phyloP scores from a whole-genome alignment of 179 eudicot species.

The Heliamphora ciliata region DNA sequence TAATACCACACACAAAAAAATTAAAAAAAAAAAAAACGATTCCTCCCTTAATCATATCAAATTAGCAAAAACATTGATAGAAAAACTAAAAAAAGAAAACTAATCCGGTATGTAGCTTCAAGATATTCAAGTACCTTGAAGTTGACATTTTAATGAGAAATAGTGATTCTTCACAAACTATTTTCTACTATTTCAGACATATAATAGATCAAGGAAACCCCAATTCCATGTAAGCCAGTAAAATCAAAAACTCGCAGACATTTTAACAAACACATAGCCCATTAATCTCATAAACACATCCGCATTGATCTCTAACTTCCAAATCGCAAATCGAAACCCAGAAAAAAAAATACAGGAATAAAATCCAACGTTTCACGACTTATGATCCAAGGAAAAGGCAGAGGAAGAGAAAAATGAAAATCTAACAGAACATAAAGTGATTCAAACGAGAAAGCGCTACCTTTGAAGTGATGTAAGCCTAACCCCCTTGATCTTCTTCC shows the following conservation, averaged over 20 bases:
- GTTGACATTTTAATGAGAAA: not conserved
- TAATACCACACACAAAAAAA: no score
- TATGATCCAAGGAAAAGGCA: constrained; percentile 26
- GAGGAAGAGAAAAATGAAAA: not conserved
- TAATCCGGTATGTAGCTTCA: not conserved
- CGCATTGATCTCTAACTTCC: constrained; percentile 8
- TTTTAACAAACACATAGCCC: constrained; percentile 6
- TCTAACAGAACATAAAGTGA: not conserved
- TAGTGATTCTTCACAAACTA: constrained; percentile 2
- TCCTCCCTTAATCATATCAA: not conserved
- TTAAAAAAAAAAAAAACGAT: not conserved
- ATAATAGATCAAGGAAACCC: not conserved
- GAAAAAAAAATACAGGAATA: constrained; percentile 3
- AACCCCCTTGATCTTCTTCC: constrained; percentile 52
- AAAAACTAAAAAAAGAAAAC: not conserved
- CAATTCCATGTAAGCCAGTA: not conserved
- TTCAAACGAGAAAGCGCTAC: constrained; percentile 22
- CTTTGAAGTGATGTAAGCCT: constrained; percentile 29
- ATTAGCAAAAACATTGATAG: no score
- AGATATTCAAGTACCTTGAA: not conserved
- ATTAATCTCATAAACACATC: no score
- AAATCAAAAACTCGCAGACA: not conserved
- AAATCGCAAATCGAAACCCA: constrained; percentile 26
- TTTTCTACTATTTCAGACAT: not conserved
- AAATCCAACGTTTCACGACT: constrained; percentile 27